A percentile compares a stretch with the other conserved stretches of the same genome.
Evolutionary conservation across 345 rosid genomes (phyloP).

Genomic region (Sisymbrium altissimum): DNA sequence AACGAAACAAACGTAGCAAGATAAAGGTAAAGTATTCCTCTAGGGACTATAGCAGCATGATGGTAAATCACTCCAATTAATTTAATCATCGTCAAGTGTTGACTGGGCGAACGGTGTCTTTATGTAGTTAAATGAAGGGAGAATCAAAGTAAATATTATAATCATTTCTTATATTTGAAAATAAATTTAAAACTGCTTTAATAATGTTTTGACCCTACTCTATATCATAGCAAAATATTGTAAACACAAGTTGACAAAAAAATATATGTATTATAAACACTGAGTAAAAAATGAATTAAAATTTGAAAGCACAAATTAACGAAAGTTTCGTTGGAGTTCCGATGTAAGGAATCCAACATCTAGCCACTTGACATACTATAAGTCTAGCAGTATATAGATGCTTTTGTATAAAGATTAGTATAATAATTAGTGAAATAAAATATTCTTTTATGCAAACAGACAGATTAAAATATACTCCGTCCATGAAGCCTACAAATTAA

Average conservation of each 20-base stretch:
- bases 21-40: background rate
- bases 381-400: background rate
- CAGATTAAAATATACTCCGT: constrained; percentile 12
- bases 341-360: constrained; percentile 35
- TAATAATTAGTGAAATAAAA: background rate
- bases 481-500: constrained; percentile 22
- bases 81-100: background rate
- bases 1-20: background rate
- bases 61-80: background rate
- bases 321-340: constrained; percentile 33
- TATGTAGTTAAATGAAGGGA: constrained; percentile 18
- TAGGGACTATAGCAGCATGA: background rate
- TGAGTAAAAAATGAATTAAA: background rate
- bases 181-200: background rate
- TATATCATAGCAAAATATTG: background rate
- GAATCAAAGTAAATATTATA: constrained; percentile 9
- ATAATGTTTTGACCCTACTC: constrained; percentile 15
- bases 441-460: background rate
- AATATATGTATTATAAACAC: background rate
- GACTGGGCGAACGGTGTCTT: constrained; percentile 22
- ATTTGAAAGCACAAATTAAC: background rate
- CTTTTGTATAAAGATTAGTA: constrained; percentile 8
- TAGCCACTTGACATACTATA: constrained; percentile 17
- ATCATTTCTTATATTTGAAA: background rate
- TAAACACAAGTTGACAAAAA: background rate